Conservation (phyloP, 768 basidiomycete genomes). For the Sporobolomyces phaffii region DNA sequence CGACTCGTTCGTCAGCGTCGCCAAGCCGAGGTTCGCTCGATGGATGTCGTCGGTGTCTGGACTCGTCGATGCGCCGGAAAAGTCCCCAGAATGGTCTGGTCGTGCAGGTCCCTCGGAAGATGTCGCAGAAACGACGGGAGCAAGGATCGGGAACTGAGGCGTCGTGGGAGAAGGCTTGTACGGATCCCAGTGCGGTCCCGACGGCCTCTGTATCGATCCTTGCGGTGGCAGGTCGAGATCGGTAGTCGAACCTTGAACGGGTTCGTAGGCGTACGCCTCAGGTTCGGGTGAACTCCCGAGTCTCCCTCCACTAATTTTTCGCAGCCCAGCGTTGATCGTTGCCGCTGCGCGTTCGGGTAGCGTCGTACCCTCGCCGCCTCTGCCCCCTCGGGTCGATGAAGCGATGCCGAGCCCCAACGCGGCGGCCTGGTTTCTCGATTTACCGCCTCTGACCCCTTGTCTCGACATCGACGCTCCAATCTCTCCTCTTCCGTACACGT, state of each 20-base stretch:
- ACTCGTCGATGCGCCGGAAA: neutral
- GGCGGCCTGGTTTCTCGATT: neutral
- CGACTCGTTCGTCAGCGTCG: neutral
- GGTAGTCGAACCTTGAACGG: neutral
- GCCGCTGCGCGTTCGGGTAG: neutral
- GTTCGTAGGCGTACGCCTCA: neutral
- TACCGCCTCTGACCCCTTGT: neutral
- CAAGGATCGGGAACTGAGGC: conserved; percentile 8
- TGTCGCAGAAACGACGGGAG: conserved; percentile 2
- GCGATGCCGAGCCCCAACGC: conserved; percentile 5
- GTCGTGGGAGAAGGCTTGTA: conserved; percentile 10
- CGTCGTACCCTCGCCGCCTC: neutral
- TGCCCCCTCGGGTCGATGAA: neutral
- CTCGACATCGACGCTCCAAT: neutral
- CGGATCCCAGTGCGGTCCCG: conserved; percentile 2
- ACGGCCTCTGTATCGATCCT: neutral
- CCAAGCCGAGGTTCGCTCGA: conserved; percentile 1
- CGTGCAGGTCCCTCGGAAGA: conserved; percentile 3
- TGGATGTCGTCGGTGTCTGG: neutral
- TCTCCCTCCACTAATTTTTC: neutral
- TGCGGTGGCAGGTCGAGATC: neutral
- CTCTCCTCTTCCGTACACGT: neutral
- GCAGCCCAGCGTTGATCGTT: neutral
- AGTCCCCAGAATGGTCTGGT: neutral
- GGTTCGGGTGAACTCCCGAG: neutral